Evolutionary conservation across 495 filamentous ascomycete species (phyloP), one percentile per base, ranked within the genome.

Genomic region (Talaromyces borbonicus): DNA sequence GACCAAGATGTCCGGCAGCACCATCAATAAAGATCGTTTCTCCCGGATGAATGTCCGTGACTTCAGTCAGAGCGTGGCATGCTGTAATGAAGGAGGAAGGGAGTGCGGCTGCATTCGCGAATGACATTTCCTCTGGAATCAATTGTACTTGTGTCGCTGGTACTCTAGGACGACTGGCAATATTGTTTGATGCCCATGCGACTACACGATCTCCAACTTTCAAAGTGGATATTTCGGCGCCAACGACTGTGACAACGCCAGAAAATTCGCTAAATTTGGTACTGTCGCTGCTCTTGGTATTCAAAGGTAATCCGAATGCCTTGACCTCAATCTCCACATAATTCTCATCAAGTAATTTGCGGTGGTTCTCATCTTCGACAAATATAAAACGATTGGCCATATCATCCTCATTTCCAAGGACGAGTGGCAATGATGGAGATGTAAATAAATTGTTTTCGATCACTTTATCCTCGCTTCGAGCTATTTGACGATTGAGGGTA

Each of bases 1-100:
- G 78, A 5, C 79, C 80, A 1, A 81, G 65, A 3, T 67, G 72
- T 12, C 77, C 74, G 2, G 77, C 62, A 9, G 73, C 81, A 1
- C 65, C 65, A 47, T 83, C 75, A 40, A 85, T 77, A 16, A 85
- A 62, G 1, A 83, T 67, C 1, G 56, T 68, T 48, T 81, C 72
- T 24, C 62, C 73, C 5, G 68, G 58, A 5, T 29, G 5, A 1
- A 57, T 19, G 9, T 31, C 45, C 6, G 49, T 41, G 9, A 49
- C 11, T 14, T 37, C 14, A 29, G 42, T 33, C 1, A 55, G 29
- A 16, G 25, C 42, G 19, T 56, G 47, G 25, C 50, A 55, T 0
- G 56, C 56, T 0, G 50, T 49, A 18, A 22, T 35, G 24, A 52
- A 55, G 0, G 30, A 26, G 1, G 47, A 20, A 0, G 54, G 50